These are phyloP conservation scores for Alternaria atra DNA, from an alignment of 2,329 filamentous ascomycete genomes.

Conservation along the genomic window DNA sequence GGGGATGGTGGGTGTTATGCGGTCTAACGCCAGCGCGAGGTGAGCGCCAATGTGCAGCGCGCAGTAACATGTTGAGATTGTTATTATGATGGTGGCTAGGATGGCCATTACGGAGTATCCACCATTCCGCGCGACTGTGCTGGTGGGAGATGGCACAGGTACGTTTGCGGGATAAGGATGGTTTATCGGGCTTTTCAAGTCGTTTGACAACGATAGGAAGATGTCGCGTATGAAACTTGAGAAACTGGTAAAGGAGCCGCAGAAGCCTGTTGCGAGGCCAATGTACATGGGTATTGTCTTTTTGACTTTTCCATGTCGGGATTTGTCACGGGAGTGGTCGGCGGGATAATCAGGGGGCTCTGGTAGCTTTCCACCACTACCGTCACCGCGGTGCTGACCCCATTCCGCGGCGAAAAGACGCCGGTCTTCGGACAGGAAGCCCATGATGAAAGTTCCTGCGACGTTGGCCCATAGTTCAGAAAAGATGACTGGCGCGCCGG, in stretches of 20 bases:
- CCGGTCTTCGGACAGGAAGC: slow-evolving; percentile 82
- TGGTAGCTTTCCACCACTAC: slow-evolving; percentile 25
- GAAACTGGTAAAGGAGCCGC: slow-evolving; percentile 89
- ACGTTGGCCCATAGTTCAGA: slow-evolving; percentile 89
- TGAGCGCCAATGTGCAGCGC: slow-evolving; percentile 79
- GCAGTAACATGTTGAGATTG: slow-evolving; percentile 73
- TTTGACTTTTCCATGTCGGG: slow-evolving; percentile 65
- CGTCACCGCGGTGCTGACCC: slow-evolving; percentile 53
- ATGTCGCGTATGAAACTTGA: slow-evolving; percentile 83
- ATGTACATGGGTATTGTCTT: slow-evolving; percentile 91
- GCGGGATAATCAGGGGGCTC: slow-evolving; percentile 20
- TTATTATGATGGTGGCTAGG: slow-evolving; percentile 76
- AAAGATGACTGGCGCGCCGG: slow-evolving; percentile 77
- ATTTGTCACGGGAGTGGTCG: slow-evolving; percentile 23
- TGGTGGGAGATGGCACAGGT: slow-evolving; percentile 38
- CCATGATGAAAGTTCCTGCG: slow-evolving; percentile 81
- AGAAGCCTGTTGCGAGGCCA: slow-evolving; percentile 85
- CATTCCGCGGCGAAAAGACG: slow-evolving; percentile 76
- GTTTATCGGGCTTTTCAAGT: slow-evolving; percentile 65
- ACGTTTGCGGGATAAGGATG: slow-evolving; percentile 42
- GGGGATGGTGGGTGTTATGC: slow-evolving; percentile 67
- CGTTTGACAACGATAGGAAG: slow-evolving; percentile 82
- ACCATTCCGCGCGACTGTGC: slow-evolving; percentile 64
- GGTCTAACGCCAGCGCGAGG: slow-evolving; percentile 70
- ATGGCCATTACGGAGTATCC: slow-evolving; percentile 87